A percentile compares a stretch with the other conserved stretches of the same genome.
Evolutionary conservation across 106 monocot genomes (phyloP).

Genomic region (Platanthera zijinensis): DNA sequence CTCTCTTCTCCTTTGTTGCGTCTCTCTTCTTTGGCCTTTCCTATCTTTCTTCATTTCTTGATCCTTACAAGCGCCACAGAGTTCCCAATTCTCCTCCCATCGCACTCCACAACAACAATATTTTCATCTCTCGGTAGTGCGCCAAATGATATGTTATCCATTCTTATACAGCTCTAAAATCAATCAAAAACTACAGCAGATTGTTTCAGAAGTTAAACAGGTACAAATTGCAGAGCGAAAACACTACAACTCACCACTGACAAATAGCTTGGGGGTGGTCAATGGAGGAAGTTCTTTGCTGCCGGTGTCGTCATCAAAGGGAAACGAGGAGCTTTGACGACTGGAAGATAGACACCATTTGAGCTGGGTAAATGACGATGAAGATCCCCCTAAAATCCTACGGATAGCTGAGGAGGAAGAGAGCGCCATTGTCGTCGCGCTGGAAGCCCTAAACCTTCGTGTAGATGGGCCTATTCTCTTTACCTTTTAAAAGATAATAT

Average conservation of each 20-base stretch:
- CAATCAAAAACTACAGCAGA: background rate
- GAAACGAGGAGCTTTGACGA: slow-evolving; percentile 6
- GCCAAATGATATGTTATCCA: background rate
- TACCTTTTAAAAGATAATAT: too few species aligned
- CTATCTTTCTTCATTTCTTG: too few species aligned
- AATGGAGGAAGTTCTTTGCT: slow-evolving; percentile 8
- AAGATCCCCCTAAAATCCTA: background rate
- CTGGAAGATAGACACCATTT: background rate
- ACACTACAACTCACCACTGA: slow-evolving; percentile 7
- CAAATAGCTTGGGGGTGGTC: slow-evolving; percentile 5
- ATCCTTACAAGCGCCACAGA: too few species aligned
- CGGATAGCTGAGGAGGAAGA: slow-evolving; percentile 1
- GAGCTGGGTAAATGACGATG: background rate
- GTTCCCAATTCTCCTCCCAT: too few species aligned
- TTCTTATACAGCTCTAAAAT: background rate
- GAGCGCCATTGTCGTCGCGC: background rate
- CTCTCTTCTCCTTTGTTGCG: too few species aligned
- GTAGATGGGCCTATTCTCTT: too few species aligned
- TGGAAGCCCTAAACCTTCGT: background rate
- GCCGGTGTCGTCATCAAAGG: slow-evolving; percentile 1
- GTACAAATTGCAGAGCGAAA: background rate
- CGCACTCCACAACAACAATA: too few species aligned
- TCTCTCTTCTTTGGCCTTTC: background rate
- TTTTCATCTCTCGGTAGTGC: background rate
- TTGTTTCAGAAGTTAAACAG: background rate